These are phyloP conservation scores for Pseudopyricularia javanii DNA, from an alignment of 2,329 filamentous ascomycete species.

Conservation along the genomic window DNA sequence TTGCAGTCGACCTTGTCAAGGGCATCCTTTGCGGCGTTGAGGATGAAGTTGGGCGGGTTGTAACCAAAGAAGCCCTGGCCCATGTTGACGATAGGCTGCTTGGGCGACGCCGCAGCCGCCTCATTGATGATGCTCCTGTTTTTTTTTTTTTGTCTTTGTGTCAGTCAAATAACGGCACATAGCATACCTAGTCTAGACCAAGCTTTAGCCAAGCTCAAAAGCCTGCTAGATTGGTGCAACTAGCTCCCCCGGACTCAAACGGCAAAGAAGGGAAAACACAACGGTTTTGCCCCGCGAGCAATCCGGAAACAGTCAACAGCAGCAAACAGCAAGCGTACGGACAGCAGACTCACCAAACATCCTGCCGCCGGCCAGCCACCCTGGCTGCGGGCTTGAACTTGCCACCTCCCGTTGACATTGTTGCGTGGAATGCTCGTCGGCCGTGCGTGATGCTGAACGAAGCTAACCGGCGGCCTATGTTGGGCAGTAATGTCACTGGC, in stretches of 20 bases:
- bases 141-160: conserved; percentile 4
- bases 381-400: conserved; percentile 26
- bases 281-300: background rate
- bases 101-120: conserved; percentile 33
- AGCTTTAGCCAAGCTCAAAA: too few species aligned
- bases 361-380: conserved; percentile 23
- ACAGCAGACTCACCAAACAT: conserved; percentile 29
- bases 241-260: background rate
- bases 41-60: conserved; percentile 82
- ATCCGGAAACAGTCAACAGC: too few species aligned
- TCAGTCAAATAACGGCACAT: background rate
- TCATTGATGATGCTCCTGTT: conserved; percentile 39
- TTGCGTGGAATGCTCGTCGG: conserved; percentile 12
- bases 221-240: too few species aligned
- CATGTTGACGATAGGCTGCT: conserved; percentile 40
- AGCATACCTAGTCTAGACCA: background rate
- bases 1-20: conserved; percentile 92
- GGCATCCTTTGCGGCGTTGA: conserved; percentile 82
- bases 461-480: background rate
- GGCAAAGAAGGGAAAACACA: background rate
- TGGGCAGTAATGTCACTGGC: background rate
- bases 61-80: conserved; percentile 71
- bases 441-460: background rate
- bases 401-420: conserved; percentile 15
- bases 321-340: too few species aligned